These are phyloP conservation scores for Ilyonectria destructans DNA, from an alignment of 2,329 filamentous ascomycete species.

Conservation along the genomic window DNA sequence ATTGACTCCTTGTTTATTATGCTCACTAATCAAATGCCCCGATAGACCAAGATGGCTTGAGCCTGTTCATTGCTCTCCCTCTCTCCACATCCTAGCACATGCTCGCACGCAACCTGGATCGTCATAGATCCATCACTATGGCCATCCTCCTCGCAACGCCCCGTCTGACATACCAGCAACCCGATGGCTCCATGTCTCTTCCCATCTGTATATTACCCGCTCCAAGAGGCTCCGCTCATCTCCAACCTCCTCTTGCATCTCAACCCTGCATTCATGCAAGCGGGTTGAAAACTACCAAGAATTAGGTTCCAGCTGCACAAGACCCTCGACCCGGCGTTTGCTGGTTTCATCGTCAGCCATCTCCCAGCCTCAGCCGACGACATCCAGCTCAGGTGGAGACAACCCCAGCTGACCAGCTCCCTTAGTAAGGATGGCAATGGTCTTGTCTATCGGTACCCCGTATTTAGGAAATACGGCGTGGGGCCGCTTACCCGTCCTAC, in stretches of 20 bases:
- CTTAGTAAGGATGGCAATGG: not conserved
- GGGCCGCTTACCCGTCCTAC: conserved; percentile 9
- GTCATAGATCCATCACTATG: not conserved
- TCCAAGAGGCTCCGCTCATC: not conserved
- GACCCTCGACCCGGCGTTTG: not conserved
- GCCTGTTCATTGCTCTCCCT: not conserved
- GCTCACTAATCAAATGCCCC: not conserved
- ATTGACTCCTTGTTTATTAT: not conserved
- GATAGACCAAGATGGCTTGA: not conserved
- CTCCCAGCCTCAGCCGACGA: conserved; percentile 1
- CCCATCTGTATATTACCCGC: not conserved
- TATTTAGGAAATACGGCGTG: conserved; percentile 23
- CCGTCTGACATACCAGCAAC: conserved; percentile 16
- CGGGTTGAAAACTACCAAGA: not conserved
- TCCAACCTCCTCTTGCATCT: not conserved
- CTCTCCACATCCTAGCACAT: not conserved
- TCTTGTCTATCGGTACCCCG: conserved; percentile 2
- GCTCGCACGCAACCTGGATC: conserved; percentile 5
- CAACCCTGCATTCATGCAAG: not conserved
- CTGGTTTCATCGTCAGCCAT: not conserved
- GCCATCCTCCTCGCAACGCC: conserved; percentile 13
- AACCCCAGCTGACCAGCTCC: not conserved
- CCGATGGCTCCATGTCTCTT: conserved; percentile 11
- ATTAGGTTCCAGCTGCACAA: not conserved
- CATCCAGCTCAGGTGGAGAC: not conserved